These are phyloP conservation scores for Euphorbia corollata DNA, from an alignment of 441 rosid species.

Conservation along the genomic window DNA sequence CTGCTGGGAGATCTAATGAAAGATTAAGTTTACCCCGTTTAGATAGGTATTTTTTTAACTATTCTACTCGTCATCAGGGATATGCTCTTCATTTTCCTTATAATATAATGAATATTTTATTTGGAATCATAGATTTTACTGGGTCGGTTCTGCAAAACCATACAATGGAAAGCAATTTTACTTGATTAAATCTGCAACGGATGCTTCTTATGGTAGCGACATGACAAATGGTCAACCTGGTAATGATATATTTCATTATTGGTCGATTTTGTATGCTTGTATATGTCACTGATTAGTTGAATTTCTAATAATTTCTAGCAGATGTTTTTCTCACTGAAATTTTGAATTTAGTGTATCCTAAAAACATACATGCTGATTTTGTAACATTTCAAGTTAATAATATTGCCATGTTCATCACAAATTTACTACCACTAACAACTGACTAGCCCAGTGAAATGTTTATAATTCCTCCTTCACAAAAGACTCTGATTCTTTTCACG, in stretches of 20 bases:
- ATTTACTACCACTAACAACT: slow-evolving; percentile 4
- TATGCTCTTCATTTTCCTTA: neutral
- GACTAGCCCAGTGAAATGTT: slow-evolving; percentile 6
- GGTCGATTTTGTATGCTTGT: neutral
- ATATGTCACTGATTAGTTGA: neutral
- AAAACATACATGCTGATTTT: neutral
- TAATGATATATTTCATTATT: slow-evolving; percentile 22
- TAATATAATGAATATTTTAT: slow-evolving; percentile 3
- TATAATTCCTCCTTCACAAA: neutral
- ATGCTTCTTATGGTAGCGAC: slow-evolving; percentile 77
- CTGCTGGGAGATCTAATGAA: slow-evolving; percentile 24
- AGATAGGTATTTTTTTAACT: slow-evolving; percentile 41
- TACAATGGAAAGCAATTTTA: slow-evolving; percentile 23
- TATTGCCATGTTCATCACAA: neutral
- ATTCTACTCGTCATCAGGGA: slow-evolving; percentile 10
- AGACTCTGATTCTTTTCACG: neutral
- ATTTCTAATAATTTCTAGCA: neutral
- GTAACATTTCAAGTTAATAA: neutral
- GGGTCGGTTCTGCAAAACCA: slow-evolving; percentile 29
- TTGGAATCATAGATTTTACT: slow-evolving; percentile 26
- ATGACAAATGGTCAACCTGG: slow-evolving; percentile 52
- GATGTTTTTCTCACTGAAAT: neutral
- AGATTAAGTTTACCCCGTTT: slow-evolving; percentile 22
- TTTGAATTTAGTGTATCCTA: neutral
- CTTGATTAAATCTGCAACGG: slow-evolving; percentile 53